These are phyloP conservation scores for Flaveria robusta DNA, from an alignment of 129 eudicot species.

Conservation along the genomic window DNA sequence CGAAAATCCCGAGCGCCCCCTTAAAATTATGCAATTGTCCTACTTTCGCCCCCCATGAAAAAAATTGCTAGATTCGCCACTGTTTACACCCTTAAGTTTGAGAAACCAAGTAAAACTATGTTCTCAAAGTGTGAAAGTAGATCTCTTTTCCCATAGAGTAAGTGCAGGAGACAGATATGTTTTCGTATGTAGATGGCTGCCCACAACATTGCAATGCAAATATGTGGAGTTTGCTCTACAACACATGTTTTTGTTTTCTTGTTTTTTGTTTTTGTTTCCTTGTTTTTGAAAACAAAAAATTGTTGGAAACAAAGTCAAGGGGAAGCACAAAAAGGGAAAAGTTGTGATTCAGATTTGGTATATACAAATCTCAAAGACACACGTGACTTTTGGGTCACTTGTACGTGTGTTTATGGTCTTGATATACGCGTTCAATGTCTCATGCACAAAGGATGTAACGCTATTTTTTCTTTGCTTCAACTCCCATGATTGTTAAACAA, in stretches of 20 bases:
- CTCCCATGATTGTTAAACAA: constrained; percentile 30
- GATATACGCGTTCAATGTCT: constrained; percentile 35
- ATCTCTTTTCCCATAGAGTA: constrained; percentile 29
- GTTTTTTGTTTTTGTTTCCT: constrained; percentile 37
- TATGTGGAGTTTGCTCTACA: constrained; percentile 41
- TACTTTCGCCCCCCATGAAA: no score
- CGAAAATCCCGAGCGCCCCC: no score
- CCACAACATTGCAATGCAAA: constrained; percentile 36
- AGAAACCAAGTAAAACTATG: constrained; percentile 8
- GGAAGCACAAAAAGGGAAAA: constrained; percentile 46
- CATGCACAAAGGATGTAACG: constrained; percentile 21
- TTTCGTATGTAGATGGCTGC: constrained; percentile 27
- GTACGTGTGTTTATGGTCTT: constrained; percentile 41
- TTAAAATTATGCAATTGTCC: no score
- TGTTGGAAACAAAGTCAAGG: constrained; percentile 45
- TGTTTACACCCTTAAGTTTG: neutral
- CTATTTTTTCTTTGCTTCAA: constrained; percentile 26
- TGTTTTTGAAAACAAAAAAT: constrained; percentile 33
- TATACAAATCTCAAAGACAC: constrained; percentile 43
- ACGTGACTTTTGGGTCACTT: constrained; percentile 37
- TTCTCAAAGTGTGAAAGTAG: constrained; percentile 29
- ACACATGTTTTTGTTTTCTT: constrained; percentile 37
- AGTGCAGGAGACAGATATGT: constrained; percentile 36
- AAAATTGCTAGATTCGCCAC: no score
- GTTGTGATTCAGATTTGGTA: constrained; percentile 34